phyloP scores from a whole-genome alignment of 805 yeast species.

The Kluyveromyces starmeri region DNA sequence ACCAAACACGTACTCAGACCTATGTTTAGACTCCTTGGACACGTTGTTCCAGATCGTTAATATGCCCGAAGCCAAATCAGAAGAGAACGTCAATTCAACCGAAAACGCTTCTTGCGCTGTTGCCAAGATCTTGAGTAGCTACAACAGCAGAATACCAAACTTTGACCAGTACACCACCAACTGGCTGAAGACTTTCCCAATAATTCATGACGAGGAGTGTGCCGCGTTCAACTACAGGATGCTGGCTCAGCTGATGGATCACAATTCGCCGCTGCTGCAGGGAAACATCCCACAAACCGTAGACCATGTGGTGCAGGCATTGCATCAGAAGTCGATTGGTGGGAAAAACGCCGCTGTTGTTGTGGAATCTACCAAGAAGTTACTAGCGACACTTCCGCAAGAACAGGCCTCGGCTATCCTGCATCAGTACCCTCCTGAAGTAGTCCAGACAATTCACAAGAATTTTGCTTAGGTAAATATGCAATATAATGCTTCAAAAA shows the following conservation, averaged over 20 bases:
- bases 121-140: constrained; percentile 69
- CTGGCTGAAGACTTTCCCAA: constrained; percentile 81
- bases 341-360: constrained; percentile 67
- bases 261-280: constrained; percentile 50
- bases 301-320: constrained; percentile 64
- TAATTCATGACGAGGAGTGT: constrained; percentile 76
- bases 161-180: constrained; percentile 52
- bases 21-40: constrained; percentile 62
- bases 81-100: constrained; percentile 77
- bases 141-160: constrained; percentile 51
- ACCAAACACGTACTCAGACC: constrained; percentile 50
- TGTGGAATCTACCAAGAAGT: constrained; percentile 52
- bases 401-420: constrained; percentile 57
- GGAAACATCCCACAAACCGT: constrained; percentile 51
- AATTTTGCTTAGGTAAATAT: constrained; percentile 37
- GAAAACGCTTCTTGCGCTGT: constrained; percentile 79
- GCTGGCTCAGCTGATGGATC: constrained; percentile 60
- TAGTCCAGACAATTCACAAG: constrained; percentile 50
- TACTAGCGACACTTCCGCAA: constrained; percentile 59
- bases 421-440: constrained; percentile 52
- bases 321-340: constrained; percentile 53
- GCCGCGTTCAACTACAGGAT: constrained; percentile 79
- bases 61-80: constrained; percentile 76
- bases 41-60: constrained; percentile 64
- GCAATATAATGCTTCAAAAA: no score